Base-by-base conservation (phyloP, 306 rosid genomes). In the Ziziphus jujuba region DNA sequence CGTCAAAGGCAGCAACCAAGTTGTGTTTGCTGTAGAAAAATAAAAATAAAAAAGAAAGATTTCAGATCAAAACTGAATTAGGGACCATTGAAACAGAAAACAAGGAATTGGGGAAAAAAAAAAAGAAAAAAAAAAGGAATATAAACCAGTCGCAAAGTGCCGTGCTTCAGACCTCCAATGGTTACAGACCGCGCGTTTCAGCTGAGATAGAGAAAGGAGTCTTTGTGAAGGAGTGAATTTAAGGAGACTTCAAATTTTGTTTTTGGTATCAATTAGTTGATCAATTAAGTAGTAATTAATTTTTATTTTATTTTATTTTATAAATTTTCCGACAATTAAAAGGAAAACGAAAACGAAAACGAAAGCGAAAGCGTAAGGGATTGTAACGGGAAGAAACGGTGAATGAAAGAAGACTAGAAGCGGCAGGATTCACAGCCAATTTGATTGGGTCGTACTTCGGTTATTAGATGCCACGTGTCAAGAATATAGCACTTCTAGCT, bases 391-490 rank as follows among this genome's bases (percentile, higher is more conserved):
- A 24, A 21, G 12, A 50, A 5, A 36, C 36, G 31, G 48, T 13
- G 20, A 31, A 21, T 20, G 21, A 38, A 4, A 4, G 43, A 11
- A 11, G 14, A 24, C 2, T 9, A 10, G 0, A 24, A 16, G 45
- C 45, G 45, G 14, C 45, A 40, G 14, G 2, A 40, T 10, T 8
- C 9, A 11, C 45, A 40, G 45, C 45, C 12, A 40, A 16, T 12
- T 10, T 7, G 21, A 5, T 61, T 61, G 5, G 4, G 9, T 2
- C 11, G 6, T n/a, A 21, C 6, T 7, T 35, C 9, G 5, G 6
- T 36, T n/a, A n/a, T n/a, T n/a, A 36, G 11, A 3, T 61, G 76
- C 78, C 82, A 79, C 81, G 83, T 70, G 69, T 17, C 1, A 71
- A 56, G 56, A n/a, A 45, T 43, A n/a, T 1, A 33, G 67, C 51